Evolutionary conservation across 2,329 filamentous ascomycete genomes (phyloP), one percentile per base, ranked within the genome.

Genomic region (Arthrobotrys musiformis): DNA sequence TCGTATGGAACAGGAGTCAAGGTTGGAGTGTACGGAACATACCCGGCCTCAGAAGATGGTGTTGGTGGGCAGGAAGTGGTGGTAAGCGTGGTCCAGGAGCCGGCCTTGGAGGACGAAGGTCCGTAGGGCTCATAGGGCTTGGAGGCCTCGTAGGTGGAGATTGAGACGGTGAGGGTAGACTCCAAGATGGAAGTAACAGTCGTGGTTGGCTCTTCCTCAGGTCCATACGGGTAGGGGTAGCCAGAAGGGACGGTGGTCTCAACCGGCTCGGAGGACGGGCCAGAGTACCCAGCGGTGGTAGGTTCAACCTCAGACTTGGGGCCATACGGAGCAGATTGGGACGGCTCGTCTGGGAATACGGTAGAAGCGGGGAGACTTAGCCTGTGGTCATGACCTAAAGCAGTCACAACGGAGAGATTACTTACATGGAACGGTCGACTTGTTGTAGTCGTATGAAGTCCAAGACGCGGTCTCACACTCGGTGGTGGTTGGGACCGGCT

Each of bases 1-100:
- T 50, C 58, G 42, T 76, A 70, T 13, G 72, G 72, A 46, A 61
- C 50, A 9, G 72, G 72, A 44, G 72, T 75, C 52, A 75, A 54
- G 56, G 70, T 76, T 33, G 72, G 72, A 54, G 66, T 70, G 58
- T 76, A 76, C 13, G 72, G 72, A 52, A 60, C 46, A 60, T 76
- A 69, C 58, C 24, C 70, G 19, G 52, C 63, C 15, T 68, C 63
- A 37, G 63, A 63, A 22, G 70, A 63, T 19, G 63, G 62, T 8
- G 26, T 8, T 35, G 50, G 33, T 56, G 70, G 70, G 48, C 70
- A 75, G 19, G 70, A 75, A 17, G 70, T 63, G 37, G 63, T 69
- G 35, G 56, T 50, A 40, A 70, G 17, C 37, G 48, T 58, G 9
- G 50, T 42, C 40, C 40, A 69, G 50, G 64, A 76, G 4, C 64